Base-by-base conservation (phyloP, 805 yeast genomes). In the Nakazawaea siamensis region DNA sequence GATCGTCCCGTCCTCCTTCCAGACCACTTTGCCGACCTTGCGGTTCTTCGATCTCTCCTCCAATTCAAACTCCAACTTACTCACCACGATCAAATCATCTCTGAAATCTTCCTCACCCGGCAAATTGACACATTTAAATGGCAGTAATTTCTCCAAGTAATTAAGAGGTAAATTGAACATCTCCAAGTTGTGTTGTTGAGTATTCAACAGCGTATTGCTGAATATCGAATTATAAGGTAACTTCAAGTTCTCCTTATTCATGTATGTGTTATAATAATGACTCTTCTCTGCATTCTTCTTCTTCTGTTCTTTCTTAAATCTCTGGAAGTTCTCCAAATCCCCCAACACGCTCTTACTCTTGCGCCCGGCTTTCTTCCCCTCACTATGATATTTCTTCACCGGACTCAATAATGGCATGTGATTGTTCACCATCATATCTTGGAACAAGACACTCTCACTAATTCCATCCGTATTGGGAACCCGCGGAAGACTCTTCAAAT, bases 151-250 rank as follows among this genome's bases (percentile, higher is more conserved):
- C 23, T 45, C 50, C 13, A 55, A 38, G 31, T 50, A 50, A 24
- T 48, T 47, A 18, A 49, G 37, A 8, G 60, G 60, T 14, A 55
- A 46, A 34, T 55, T 55, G 41, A 54, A 52, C 41, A 55, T 43
- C 43, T 54, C 58, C 13, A 52, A 38, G 37, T 52, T 51, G 35
- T 54, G 57, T 34, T 55, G 58, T 34, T 55, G 58, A 4, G 60
- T 55, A 30, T 55, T 52, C 24, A 54, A 43, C n/a, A 49, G 47
- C 5, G 57, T 43, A 35, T 54, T 52, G 16, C 58, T 52, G 34
- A 54, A 49, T 10, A 55, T 45, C 10, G 59, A 51, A 24, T 48
- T 47, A 25, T 49, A 43, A 8, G 55, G 55, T 7, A 51, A 47
- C n/a, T 27, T 30, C 23, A 35, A 27, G 17, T 38, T 43, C 8